A percentile compares a stretch with the other conserved stretches of the same genome.
Evolutionary conservation across 2,329 filamentous ascomycete species (phyloP).

Genomic region (Diaporthe sp.): DNA sequence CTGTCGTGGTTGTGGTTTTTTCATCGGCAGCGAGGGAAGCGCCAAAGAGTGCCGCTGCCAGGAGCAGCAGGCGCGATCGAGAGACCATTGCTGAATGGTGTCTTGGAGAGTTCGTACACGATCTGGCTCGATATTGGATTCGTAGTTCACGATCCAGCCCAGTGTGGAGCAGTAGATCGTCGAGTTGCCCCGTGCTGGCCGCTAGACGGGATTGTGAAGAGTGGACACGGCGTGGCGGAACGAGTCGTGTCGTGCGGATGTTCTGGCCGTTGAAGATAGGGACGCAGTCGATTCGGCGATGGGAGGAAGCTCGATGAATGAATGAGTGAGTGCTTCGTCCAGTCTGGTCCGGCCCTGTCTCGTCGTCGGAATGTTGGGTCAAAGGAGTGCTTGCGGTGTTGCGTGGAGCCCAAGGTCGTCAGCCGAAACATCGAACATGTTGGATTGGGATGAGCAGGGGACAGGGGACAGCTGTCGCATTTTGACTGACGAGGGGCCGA

Average conservation of each 20-base stretch:
- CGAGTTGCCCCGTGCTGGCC: slow-evolving; percentile 26
- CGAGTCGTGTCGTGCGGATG: slow-evolving; percentile 24
- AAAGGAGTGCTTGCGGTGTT: slow-evolving; percentile 7
- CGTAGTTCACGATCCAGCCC: neutral
- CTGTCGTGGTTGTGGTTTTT: slow-evolving; percentile 57
- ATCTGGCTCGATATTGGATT: neutral
- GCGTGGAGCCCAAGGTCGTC: slow-evolving; percentile 29
- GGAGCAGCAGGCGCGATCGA: slow-evolving; percentile 37
- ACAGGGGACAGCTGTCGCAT: slow-evolving; percentile 33
- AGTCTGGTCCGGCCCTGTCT: slow-evolving; percentile 3
- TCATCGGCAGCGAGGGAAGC: slow-evolving; percentile 41
- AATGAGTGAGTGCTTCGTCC: slow-evolving; percentile 3
- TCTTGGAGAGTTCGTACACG: neutral
- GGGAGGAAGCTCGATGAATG: neutral
- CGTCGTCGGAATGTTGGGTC: slow-evolving; percentile 20
- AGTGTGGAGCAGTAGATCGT: slow-evolving; percentile 32
- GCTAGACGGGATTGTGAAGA: slow-evolving; percentile 16
- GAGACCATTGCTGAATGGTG: slow-evolving; percentile 28
- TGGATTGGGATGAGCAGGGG: slow-evolving; percentile 34
- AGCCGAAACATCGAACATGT: slow-evolving; percentile 31
- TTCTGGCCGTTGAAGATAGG: neutral
- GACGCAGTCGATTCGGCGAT: neutral
- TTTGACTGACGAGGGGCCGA: slow-evolving; percentile 32
- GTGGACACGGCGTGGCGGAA: neutral
- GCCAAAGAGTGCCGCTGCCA: slow-evolving; percentile 36